Conservation (phyloP, 805 yeast genomes). For the Starmerella scarabaei region DNA sequence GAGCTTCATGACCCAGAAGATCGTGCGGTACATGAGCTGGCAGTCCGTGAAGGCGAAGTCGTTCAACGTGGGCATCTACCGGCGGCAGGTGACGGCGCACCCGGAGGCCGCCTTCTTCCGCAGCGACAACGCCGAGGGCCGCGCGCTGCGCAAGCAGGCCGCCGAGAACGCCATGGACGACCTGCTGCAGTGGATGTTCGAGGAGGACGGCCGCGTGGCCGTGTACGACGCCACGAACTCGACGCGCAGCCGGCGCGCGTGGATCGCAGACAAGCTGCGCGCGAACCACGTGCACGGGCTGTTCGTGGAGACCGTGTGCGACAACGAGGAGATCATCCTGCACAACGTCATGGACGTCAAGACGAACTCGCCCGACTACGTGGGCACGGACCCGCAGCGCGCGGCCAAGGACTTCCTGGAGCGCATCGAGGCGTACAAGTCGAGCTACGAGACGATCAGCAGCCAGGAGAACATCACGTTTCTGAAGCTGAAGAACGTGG, state of each 20-base stretch:
- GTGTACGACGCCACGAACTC: constrained; percentile 90
- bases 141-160: constrained; percentile 51
- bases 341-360: constrained; percentile 78
- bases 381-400: constrained; percentile 49
- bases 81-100: constrained; percentile 48
- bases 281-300: constrained; percentile 62
- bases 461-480: constrained; percentile 47
- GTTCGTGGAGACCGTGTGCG: constrained; percentile 86
- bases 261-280: constrained; percentile 34
- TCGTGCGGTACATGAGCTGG: constrained; percentile 88
- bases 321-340: constrained; percentile 62
- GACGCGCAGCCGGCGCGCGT: constrained; percentile 55
- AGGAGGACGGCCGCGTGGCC: constrained; percentile 77
- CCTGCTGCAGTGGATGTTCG: constrained; percentile 75
- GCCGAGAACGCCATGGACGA: constrained; percentile 60
- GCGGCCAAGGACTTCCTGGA: constrained; percentile 61
- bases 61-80: constrained; percentile 78
- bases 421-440: constrained; percentile 63
- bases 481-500: constrained; percentile 76
- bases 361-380: constrained; percentile 74
- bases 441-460: constrained; percentile 62
- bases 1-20: constrained; percentile 85
- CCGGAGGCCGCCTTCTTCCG: constrained; percentile 72
- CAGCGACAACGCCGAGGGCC: constrained; percentile 50
- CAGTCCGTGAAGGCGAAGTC: constrained; percentile 72